phyloP scores from a whole-genome alignment of 2,329 filamentous ascomycete species.

The Trichophyton simii region DNA sequence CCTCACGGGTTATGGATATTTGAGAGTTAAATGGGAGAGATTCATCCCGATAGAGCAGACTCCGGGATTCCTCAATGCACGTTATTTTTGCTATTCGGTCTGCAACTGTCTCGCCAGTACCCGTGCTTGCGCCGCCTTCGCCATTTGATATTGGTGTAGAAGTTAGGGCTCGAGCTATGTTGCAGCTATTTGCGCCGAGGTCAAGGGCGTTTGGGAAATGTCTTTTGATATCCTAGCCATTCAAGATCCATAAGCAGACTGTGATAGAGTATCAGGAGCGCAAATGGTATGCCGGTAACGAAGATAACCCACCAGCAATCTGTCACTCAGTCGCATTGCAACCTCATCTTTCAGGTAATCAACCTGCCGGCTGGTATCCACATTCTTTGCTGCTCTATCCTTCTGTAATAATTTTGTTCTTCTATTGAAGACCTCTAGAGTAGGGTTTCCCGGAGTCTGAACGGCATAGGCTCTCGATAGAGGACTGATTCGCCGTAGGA shows the following conservation, averaged over 20 bases:
- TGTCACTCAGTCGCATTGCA: constrained; percentile 68
- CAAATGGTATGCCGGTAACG: background rate
- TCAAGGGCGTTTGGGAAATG: constrained; percentile 75
- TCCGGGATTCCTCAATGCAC: constrained; percentile 67
- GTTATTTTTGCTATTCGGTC: constrained; percentile 60
- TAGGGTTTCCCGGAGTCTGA: constrained; percentile 61
- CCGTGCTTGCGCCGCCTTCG: background rate
- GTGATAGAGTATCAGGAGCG: background rate
- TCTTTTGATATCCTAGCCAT: constrained; percentile 71
- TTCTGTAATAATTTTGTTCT: constrained; percentile 82
- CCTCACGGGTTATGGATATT: constrained; percentile 58
- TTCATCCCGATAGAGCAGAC: constrained; percentile 68
- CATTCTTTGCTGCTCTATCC: constrained; percentile 64
- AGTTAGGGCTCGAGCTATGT: constrained; percentile 72
- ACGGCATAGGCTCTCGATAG: constrained; percentile 54
- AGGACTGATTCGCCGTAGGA: constrained; percentile 13
- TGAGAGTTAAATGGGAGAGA: constrained; percentile 53
- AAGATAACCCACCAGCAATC: constrained; percentile 53
- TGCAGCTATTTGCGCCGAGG: constrained; percentile 89
- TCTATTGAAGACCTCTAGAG: constrained; percentile 83
- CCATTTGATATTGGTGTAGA: constrained; percentile 36
- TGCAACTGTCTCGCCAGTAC: constrained; percentile 46
- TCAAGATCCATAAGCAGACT: background rate
- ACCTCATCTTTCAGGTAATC: constrained; percentile 94
- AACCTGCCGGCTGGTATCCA: constrained; percentile 60